phyloP scores from a whole-genome alignment of 495 filamentous ascomycete genomes.

The Hypomontagnella monticulosa region DNA sequence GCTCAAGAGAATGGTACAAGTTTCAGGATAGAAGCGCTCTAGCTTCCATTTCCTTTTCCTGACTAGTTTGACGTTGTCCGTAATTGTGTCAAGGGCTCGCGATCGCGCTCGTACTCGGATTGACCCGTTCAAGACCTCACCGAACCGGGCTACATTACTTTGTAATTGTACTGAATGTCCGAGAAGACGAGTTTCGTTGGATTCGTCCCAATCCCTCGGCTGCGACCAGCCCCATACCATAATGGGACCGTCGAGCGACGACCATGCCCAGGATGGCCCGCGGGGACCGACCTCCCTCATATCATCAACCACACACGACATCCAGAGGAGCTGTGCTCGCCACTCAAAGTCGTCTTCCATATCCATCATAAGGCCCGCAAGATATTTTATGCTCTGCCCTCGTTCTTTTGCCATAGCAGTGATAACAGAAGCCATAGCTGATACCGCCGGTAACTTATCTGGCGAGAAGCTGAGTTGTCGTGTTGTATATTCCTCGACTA shows the following conservation, averaged over 20 bases:
- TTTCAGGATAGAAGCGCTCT: neutral
- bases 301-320: slow-evolving; percentile 2
- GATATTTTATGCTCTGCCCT: slow-evolving; percentile 23
- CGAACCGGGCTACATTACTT: slow-evolving; percentile 20
- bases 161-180: slow-evolving; percentile 9
- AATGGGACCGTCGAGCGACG: slow-evolving; percentile 12
- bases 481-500: slow-evolving; percentile 25
- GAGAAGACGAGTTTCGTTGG: slow-evolving; percentile 4
- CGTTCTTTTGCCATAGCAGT: slow-evolving; percentile 19
- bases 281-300: neutral
- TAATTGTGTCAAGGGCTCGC: slow-evolving; percentile 1
- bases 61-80: neutral
- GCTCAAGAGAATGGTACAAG: neutral
- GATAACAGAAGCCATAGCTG: slow-evolving; percentile 31
- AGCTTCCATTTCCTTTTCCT: neutral
- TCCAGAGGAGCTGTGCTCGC: slow-evolving; percentile 30
- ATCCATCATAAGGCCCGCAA: slow-evolving; percentile 33
- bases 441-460: slow-evolving; percentile 39
- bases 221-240: slow-evolving; percentile 5
- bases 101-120: slow-evolving; percentile 8
- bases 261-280: slow-evolving; percentile 24
- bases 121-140: slow-evolving; percentile 22
- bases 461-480: slow-evolving; percentile 13
- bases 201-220: neutral
- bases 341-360: slow-evolving; percentile 13